Percentiles rank a stretch among this genome's conserved stretches.
Conservation (phyloP, 345 rosid species). For the Mercurialis annua region DNA sequence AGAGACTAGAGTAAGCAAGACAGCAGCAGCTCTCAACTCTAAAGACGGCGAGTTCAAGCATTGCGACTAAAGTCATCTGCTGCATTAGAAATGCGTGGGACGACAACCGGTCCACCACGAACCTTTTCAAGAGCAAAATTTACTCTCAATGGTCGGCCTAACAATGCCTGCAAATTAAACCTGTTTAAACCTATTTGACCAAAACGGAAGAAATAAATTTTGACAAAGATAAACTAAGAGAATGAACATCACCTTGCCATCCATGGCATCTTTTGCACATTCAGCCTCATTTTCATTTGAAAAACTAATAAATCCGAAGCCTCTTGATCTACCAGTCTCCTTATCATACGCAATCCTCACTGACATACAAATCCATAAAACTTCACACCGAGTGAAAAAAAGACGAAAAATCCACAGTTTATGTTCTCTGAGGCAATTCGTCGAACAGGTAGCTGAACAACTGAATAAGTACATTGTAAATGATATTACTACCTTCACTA, state of each 20-base stretch:
- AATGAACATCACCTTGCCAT: slow-evolving; percentile 55
- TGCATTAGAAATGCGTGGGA: slow-evolving; percentile 50
- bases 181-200: not conserved
- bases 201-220: not conserved
- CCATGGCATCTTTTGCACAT: slow-evolving; percentile 85
- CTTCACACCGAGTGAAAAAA: not conserved
- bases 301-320: slow-evolving; percentile 85
- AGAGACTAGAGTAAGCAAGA: no score
- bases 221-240: not conserved
- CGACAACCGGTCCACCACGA: slow-evolving; percentile 79
- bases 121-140: slow-evolving; percentile 68
- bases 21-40: not conserved
- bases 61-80: slow-evolving; percentile 10
- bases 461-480: not conserved
- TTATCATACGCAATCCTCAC: slow-evolving; percentile 72
- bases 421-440: slow-evolving; percentile 39
- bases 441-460: slow-evolving; percentile 40
- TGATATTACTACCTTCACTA: slow-evolving; percentile 44
- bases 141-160: slow-evolving; percentile 79
- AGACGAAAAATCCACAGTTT: not conserved
- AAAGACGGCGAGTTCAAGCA: slow-evolving; percentile 1
- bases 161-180: slow-evolving; percentile 52
- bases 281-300: slow-evolving; percentile 49
- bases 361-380: slow-evolving; percentile 24
- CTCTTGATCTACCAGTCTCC: slow-evolving; percentile 79